Percentiles rank a stretch among this genome's conserved stretches.
These are phyloP conservation scores for Cucurbita argyrosperma DNA, from an alignment of 306 rosid genomes.

Conservation along the genomic window DNA sequence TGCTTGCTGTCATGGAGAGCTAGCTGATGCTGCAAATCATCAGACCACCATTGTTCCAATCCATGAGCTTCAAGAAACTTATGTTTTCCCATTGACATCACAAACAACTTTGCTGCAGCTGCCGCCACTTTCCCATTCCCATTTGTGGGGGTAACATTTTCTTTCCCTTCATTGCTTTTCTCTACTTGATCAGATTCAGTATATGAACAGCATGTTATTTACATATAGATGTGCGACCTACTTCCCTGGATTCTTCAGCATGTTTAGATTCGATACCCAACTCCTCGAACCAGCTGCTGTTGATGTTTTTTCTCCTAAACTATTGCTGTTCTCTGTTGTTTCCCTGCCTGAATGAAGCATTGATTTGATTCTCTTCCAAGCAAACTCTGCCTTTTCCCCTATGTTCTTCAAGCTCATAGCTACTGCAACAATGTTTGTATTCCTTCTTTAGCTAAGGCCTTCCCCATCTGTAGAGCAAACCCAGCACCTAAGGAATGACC, in stretches of 20 bases:
- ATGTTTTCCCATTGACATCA: constrained; percentile 80
- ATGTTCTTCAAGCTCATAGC: too few relatives aligned
- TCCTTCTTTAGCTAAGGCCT: constrained; percentile 69
- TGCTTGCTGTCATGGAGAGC: constrained; percentile 70
- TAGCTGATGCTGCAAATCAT: constrained; percentile 66
- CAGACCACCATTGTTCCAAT: constrained; percentile 94
- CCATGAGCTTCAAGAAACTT: constrained; percentile 93
- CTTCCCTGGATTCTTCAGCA: constrained; percentile 33
- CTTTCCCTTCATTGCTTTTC: constrained; percentile 28
- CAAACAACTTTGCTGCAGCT: constrained; percentile 63
- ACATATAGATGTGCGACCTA: constrained; percentile 88
- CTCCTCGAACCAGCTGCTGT: constrained; percentile 21
- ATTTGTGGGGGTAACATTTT: constrained; percentile 27
- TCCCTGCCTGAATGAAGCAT: constrained; percentile 44
- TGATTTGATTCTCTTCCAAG: constrained; percentile 67
- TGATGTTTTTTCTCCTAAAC: constrained; percentile 12
- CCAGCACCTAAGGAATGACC: constrained; percentile 97
- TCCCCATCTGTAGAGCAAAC: constrained; percentile 75
- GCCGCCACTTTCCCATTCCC: constrained; percentile 2
- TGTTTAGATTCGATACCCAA: constrained; percentile 33
- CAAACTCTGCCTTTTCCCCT: constrained; percentile 58
- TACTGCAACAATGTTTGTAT: too few relatives aligned
- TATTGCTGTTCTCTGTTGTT: constrained; percentile 4
- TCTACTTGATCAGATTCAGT: constrained; percentile 33
- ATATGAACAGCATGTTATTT: constrained; percentile 79